phyloP scores from a whole-genome alignment of 306 rosid genomes.

The Datisca glomerata region DNA sequence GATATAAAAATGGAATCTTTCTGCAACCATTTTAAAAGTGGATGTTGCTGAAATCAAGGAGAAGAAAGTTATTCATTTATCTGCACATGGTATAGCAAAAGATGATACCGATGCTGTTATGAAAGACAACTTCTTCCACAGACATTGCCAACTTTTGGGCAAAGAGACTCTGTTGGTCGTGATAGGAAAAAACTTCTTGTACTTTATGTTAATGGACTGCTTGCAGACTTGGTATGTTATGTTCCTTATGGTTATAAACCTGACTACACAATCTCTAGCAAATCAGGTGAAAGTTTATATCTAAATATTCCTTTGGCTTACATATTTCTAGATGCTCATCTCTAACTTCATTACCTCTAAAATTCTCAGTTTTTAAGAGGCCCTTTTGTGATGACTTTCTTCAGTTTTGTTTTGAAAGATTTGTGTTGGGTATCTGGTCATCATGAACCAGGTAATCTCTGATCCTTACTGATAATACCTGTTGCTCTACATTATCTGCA shows the following conservation, averaged over 20 bases:
- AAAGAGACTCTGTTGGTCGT: conserved; percentile 14
- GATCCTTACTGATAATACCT: conserved; percentile 4
- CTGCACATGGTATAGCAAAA: conserved; percentile 2
- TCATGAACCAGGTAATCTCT: conserved; percentile 65
- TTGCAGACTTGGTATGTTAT: conserved; percentile 49
- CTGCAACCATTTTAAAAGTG: conserved; percentile 31
- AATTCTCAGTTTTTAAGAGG: conserved; percentile 75
- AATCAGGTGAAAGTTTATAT: conserved; percentile 39
- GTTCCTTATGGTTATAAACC: conserved; percentile 16
- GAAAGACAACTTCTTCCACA: conserved; percentile 16
- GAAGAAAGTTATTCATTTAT: conserved; percentile 13
- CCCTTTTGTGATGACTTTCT: conserved; percentile 77
- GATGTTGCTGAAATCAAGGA: conserved; percentile 39
- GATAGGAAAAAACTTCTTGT: conserved; percentile 72
- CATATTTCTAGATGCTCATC: conserved; percentile 12
- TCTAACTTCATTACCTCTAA: conserved; percentile 11
- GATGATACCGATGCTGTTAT: conserved; percentile 16
- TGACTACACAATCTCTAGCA: conserved; percentile 23
- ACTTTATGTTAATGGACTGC: conserved; percentile 86
- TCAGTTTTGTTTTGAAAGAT: conserved; percentile 67
- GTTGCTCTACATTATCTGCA: conserved; percentile 2
- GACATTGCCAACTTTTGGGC: conserved; percentile 2
- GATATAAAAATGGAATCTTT: conserved; percentile 7
- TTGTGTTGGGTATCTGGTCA: conserved; percentile 87
- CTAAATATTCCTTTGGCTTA: conserved; percentile 5